A percentile compares a stretch with the other conserved stretches of the same genome.
phyloP scores from a whole-genome alignment of 2,329 filamentous ascomycete species.

The Paecilomyces dactylethromorphus region DNA sequence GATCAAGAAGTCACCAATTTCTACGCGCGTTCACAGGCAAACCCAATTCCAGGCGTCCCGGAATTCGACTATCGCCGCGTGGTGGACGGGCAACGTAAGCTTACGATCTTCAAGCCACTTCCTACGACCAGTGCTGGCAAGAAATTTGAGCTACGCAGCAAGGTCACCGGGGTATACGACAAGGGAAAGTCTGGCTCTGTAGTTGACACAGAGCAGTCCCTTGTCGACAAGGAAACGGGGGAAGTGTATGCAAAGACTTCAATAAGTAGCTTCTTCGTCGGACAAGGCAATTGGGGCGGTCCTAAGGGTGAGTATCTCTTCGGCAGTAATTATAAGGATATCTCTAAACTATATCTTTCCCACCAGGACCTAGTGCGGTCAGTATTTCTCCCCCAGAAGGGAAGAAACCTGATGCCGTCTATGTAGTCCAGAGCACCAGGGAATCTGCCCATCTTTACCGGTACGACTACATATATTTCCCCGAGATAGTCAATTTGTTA shows the following conservation, averaged over 20 bases:
- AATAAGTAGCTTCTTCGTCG: slow-evolving; percentile 71
- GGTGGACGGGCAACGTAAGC: slow-evolving; percentile 76
- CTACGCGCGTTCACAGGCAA: slow-evolving; percentile 61
- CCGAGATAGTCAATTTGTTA: neutral
- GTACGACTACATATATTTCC: slow-evolving; percentile 19
- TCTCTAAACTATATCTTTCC: neutral
- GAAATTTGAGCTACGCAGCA: slow-evolving; percentile 69
- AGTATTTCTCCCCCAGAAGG: slow-evolving; percentile 72
- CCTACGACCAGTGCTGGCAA: slow-evolving; percentile 64
- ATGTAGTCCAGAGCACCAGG: slow-evolving; percentile 62
- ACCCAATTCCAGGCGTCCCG: slow-evolving; percentile 68
- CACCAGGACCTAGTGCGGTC: slow-evolving; percentile 57
- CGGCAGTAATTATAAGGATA: neutral
- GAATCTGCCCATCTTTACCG: slow-evolving; percentile 72
- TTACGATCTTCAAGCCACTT: slow-evolving; percentile 69
- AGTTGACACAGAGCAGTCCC: slow-evolving; percentile 68
- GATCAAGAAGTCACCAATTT: slow-evolving; percentile 77
- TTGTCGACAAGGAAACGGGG: slow-evolving; percentile 63
- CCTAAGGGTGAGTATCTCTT: slow-evolving; percentile 61
- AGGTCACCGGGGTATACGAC: slow-evolving; percentile 80
- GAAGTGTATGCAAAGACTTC: slow-evolving; percentile 66
- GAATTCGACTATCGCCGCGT: slow-evolving; percentile 67
- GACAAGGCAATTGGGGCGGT: slow-evolving; percentile 77
- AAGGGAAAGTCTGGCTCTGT: slow-evolving; percentile 81
- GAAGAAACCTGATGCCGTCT: slow-evolving; percentile 62